A percentile compares a stretch with the other conserved stretches of the same genome.
Conservation (phyloP, 1,284 basidiomycete species). For the Rhodotorula sp. region DNA sequence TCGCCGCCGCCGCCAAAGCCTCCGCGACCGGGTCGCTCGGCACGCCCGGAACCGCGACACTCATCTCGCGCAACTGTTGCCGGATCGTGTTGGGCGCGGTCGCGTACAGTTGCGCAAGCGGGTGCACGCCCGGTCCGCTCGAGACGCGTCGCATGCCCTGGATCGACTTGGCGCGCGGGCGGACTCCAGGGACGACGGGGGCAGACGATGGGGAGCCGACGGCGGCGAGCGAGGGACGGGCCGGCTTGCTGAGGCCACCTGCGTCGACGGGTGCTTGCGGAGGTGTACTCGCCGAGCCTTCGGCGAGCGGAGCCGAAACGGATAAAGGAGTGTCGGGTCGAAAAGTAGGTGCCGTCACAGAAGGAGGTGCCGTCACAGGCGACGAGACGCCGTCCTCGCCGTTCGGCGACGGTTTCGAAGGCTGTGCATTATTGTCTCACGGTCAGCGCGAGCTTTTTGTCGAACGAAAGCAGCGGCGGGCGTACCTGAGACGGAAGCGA, state of each 20-base stretch:
- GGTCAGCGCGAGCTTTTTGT: no score
- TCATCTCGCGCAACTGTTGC: constrained; percentile 1
- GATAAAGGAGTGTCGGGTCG: neutral
- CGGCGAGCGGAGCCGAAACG: neutral
- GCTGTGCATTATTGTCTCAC: no score
- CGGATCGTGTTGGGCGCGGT: neutral
- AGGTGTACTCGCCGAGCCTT: neutral
- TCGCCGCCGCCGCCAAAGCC: constrained; percentile 5
- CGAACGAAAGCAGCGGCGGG: no score
- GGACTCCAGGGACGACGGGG: neutral
- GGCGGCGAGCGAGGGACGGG: neutral
- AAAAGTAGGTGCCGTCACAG: no score
- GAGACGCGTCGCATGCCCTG: constrained; percentile 8
- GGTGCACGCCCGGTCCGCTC: constrained; percentile 12
- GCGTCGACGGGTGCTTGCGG: neutral
- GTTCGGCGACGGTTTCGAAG: no score
- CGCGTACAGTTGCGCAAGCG: constrained; percentile 22
- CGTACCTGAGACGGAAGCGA: no score
- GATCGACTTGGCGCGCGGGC: constrained; percentile 4
- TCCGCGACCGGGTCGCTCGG: constrained; percentile 4
- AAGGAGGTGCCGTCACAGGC: no score
- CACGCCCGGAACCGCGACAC: constrained; percentile 5
- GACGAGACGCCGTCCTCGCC: no score
- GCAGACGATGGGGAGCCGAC: neutral
- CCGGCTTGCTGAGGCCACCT: neutral